These are phyloP conservation scores for Mycena polygramma DNA, from an alignment of 768 basidiomycete species.

Conservation along the genomic window DNA sequence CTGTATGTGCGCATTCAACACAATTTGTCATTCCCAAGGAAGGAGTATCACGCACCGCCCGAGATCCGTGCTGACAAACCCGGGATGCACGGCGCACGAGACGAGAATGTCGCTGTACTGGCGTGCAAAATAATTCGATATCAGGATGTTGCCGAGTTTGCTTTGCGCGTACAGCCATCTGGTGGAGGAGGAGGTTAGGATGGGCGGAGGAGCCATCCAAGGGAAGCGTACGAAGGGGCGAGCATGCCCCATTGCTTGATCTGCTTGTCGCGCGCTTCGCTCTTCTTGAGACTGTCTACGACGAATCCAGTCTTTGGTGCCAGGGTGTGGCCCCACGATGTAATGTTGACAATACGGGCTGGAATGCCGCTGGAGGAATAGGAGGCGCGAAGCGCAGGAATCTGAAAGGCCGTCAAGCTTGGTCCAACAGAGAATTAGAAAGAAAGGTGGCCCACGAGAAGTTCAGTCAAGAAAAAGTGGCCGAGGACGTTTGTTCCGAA, in stretches of 20 bases:
- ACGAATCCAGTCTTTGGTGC: not conserved
- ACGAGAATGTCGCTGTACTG: not conserved
- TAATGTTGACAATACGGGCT: not conserved
- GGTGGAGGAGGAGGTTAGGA: not conserved
- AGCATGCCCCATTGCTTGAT: not conserved
- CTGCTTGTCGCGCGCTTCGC: not conserved
- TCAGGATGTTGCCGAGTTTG: slow-evolving; percentile 1
- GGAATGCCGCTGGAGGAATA: not conserved
- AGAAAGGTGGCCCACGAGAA: too few relatives aligned
- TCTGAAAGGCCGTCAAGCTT: not conserved
- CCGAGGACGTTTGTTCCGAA: not conserved
- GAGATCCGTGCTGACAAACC: not conserved
- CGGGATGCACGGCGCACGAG: not conserved
- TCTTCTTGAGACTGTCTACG: not conserved
- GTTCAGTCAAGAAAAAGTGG: not conserved
- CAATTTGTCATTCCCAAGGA: too few relatives aligned
- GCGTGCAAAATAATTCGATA: slow-evolving; percentile 1
- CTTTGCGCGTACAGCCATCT: not conserved
- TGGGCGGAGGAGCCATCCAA: not conserved
- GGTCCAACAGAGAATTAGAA: not conserved
- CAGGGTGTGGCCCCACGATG: not conserved
- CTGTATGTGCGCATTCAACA: not conserved
- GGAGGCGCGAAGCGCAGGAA: not conserved
- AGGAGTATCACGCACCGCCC: not conserved
- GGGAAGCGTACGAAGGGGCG: not conserved